Base-by-base conservation (phyloP, 2,329 filamentous ascomycete genomes). In the Xylariales sp. region DNA sequence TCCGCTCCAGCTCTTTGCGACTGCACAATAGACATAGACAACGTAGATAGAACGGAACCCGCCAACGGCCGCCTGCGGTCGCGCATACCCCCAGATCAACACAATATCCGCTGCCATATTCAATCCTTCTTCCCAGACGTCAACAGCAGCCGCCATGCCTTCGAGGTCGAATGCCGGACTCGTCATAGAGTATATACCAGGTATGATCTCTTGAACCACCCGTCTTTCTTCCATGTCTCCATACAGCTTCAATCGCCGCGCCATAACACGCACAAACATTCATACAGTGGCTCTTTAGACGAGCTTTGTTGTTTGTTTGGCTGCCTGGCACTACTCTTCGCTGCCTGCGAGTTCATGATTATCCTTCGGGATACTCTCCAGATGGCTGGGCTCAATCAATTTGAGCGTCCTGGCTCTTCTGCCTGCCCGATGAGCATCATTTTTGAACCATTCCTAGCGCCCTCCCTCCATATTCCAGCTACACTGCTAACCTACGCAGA, bases 121-220 rank as follows among this genome's bases (percentile, higher is more conserved):
- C 61, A 34, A 45, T 34, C 56, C 46, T 64, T 34, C 36, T 34
- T 39, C 8, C 8, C 36, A 52, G 48, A 70, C 48, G 50, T 62
- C 53, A 70, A 64, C 65, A 69, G 69, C 71, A 60, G 66, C 58
- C 76, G 72, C 73, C 70, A 88, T 87, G 85, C 82, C 85, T 80
- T 83, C 79, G 73, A 79, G 81, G 79, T 77, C 87, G 79, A 92
- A 89, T 81, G 88, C 93, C 83, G 94, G 93, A 70, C 93, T 97
- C 83, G 90, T 97, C 75, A 94, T 97, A 78, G 94, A 97, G 84
- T 97, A 97, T 81, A 97, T 97, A 76, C 92, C 94, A 84, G 93
- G 94, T 97, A 86, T 76, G 88, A 83, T 60, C 53, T 46, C 43
- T 45, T 49, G 30, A 5, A 28, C 50, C 30, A 65, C 49, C 39